phyloP scores from a whole-genome alignment of 257 asterid species.

The Solanum arcanum region DNA sequence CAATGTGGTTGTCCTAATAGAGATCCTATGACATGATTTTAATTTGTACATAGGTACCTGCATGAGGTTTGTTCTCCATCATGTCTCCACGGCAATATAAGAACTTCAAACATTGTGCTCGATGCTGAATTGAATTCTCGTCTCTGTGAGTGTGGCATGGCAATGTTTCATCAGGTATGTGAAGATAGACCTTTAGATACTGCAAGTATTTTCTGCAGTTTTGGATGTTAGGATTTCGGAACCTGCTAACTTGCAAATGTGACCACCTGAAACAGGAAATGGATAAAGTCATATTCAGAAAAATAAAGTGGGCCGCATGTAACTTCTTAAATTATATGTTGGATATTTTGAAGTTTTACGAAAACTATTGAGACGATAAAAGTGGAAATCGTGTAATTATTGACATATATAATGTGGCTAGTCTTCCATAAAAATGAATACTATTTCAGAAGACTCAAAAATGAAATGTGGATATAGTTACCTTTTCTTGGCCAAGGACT shows the following conservation, averaged over 20 bases:
- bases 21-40: neutral
- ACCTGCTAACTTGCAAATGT: neutral
- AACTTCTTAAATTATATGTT: neutral
- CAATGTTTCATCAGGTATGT: constrained; percentile 25
- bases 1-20: neutral
- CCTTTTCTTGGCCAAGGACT: neutral
- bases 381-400: neutral
- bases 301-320: neutral
- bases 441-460: neutral
- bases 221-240: neutral
- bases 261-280: neutral
- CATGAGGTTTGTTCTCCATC: constrained; percentile 59
- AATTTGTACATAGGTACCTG: constrained; percentile 28
- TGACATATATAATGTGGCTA: neutral
- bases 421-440: neutral
- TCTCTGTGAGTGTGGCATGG: constrained; percentile 53
- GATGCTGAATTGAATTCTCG: constrained; percentile 41
- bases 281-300: neutral
- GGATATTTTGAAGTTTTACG: neutral
- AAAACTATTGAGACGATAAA: neutral
- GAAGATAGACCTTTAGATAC: neutral
- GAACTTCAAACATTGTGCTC: constrained; percentile 49
- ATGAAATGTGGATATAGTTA: neutral
- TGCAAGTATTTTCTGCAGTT: neutral
- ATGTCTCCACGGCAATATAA: constrained; percentile 36